Evolutionary conservation across 371 early-diverging fungal species (phyloP), one percentile per base, ranked within the genome.

Genomic region (Actinomortierella ambigua): DNA sequence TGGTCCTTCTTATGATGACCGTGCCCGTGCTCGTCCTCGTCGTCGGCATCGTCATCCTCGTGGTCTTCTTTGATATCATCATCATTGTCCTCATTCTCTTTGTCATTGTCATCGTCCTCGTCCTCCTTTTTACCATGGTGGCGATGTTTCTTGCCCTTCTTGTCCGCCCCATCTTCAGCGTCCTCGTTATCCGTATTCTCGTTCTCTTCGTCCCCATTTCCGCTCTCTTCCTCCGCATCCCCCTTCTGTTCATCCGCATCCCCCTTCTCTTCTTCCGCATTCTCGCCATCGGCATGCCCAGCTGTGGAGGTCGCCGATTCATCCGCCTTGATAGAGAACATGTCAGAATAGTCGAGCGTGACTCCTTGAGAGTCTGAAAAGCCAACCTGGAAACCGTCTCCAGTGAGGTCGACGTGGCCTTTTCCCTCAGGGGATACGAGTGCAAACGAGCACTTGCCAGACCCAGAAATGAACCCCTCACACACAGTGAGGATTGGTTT

Each of bases 391-490:
- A 34, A 34, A 34, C 34, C 34, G 11, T 11, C 11, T 6, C 34
- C 34, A 11, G 34, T 6, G 34, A 34, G 34, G 7, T 34, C 34
- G 7, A 6, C 34, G 7, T 34, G n/a, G n/a, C 34, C 34, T 34
- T 11, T 34, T 34, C 34, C 11, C 11, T 34, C 34, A 34, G 34
- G 34, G 11, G 34, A 11, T 11, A 11, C 34, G 34, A 34, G 34
- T 1, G 59, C 65, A 47, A 69, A 69, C 0, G 70, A 56, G n/a
- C 70, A 69, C 49, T 69, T n/a, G 0, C 65, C 70, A 1, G 70
- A 65, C 11, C 65, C 65, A 5, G 57, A 44, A 40, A 71, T 52
- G 11, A 52, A 7, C 3, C 71, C 65, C 27, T 65, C 48, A 24
- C 66, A 70, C 23, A 65, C 55, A 1, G 57, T 52, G 7, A 65